Evolutionary conservation across 2,329 filamentous ascomycete genomes (phyloP).

Genomic region (Cordyceps javanica): DNA sequence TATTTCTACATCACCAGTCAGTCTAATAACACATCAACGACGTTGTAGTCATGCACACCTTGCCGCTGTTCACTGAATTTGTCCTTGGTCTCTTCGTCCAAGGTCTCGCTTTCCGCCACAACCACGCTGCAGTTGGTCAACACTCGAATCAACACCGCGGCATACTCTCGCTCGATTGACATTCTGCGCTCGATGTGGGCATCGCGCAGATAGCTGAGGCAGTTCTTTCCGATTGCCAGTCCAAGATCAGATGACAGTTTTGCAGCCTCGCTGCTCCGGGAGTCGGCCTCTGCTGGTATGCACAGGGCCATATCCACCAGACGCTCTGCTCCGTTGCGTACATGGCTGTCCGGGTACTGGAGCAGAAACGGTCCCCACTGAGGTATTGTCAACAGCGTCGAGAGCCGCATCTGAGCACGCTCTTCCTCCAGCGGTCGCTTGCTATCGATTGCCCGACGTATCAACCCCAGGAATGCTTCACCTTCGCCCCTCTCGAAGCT

Average conservation of each 20-base stretch:
- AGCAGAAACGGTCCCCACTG: conserved; percentile 48
- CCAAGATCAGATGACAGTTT: conserved; percentile 20
- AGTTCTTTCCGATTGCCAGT: conserved; percentile 37
- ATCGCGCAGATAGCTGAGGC: conserved; percentile 41
- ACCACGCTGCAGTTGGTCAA: conserved; percentile 37
- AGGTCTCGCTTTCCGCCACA: conserved; percentile 29
- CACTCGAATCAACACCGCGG: conserved; percentile 36
- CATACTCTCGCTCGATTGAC: conserved; percentile 37
- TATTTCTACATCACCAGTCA: conserved; percentile 27
- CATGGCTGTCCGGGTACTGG: conserved; percentile 37
- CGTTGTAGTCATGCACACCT: conserved; percentile 19
- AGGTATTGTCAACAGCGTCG: conserved; percentile 25
- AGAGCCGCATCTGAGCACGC: conserved; percentile 16
- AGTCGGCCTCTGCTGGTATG: conserved; percentile 23
- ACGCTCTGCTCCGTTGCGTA: conserved; percentile 35
- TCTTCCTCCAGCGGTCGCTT: conserved; percentile 23
- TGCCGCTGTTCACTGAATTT: conserved; percentile 23
- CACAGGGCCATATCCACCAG: conserved; percentile 42
- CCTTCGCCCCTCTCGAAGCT: conserved; percentile 43
- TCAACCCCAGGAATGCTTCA: conserved; percentile 41
- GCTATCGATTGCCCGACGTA: conserved; percentile 23
- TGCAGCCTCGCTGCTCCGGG: conserved; percentile 5
- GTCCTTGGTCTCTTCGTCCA: conserved; percentile 24
- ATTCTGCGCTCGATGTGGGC: conserved; percentile 36
- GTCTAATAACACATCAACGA: no score